Evolutionary conservation across 192 early-diverging fungal genomes (phyloP).

Genomic region (Oehlia diaphana): DNA sequence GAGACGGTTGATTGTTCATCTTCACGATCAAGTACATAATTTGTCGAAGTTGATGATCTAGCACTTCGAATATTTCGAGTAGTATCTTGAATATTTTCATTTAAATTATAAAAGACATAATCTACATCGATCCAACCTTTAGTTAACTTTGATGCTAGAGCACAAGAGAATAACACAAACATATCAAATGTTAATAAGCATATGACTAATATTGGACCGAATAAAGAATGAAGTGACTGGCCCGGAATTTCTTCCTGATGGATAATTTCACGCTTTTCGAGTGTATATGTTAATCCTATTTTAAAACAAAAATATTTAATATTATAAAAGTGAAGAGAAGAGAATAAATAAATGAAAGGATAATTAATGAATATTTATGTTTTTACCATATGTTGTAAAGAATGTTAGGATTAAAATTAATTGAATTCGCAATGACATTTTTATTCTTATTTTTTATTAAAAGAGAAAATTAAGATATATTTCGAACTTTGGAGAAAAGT

Average conservation of each 20-base stretch:
- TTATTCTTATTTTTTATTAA: no score
- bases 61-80: no score
- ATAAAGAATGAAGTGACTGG: background rate
- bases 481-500: background rate
- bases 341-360: background rate
- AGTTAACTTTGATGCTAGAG: background rate
- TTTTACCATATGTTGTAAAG: background rate
- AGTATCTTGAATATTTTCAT: no score
- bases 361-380: background rate
- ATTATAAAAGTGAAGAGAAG: background rate
- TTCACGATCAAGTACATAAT: no score
- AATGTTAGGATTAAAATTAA: background rate
- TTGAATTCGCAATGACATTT: background rate
- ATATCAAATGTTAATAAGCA: background rate
- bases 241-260: background rate
- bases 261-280: background rate
- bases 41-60: no score
- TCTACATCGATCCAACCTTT: no score
- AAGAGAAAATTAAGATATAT: no score
- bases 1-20: no score
- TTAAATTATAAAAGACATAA: no score
- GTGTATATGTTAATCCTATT: background rate
- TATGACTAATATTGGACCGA: background rate
- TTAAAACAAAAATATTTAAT: background rate
- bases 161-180: background rate